Base-by-base conservation (phyloP, 148 eudicot species). In the Drosera capensis region DNA sequence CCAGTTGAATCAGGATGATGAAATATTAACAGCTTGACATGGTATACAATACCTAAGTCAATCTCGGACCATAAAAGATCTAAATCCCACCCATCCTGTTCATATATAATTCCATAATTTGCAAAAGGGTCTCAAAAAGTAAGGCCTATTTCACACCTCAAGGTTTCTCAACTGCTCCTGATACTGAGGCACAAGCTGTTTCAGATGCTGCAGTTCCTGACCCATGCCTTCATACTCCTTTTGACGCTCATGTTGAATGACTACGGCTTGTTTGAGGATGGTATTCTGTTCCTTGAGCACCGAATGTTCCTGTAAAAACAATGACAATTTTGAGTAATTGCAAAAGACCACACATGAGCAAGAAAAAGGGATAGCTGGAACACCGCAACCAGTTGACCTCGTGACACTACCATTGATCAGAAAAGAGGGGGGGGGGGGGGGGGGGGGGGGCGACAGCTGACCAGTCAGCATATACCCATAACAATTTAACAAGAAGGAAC, bases 131-230 rank as follows among this genome's bases (percentile, higher is more conserved):
- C 11, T 28, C 5, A 28, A 11, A 6, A 28, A 6, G 5, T 28
- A 28, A n/a, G n/a, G 5, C 11, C 31, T 11, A 11, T 5, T 24
- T 14, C 64, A 40, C 20, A 87, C 96, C 94, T 88, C 79, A 22
- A 83, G 79, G 18, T 51, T 84, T 55, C 79, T 71, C 53, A 88
- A 6, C 54, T 83, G 96, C 65, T 82, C 94, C 60, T 87, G 94
- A 64, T 82, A 77, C 28, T 74, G 82, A 59, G 76, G 52, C 17
- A 87, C 46, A 43, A 82, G 58, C 67, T 82, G 83, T 79, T 73
- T 83, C 46, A 88, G 50, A 23, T 77, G 86, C 45, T 72, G 66
- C 48, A 74, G 71, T 71, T 88, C 94, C 25, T 50, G 76, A 46
- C 44, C 58, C 65, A 59, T 71, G 23, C 64, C 73, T 36, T 88